phyloP scores from a whole-genome alignment of 2,329 filamentous ascomycete genomes.

The Acarospora socialis region DNA sequence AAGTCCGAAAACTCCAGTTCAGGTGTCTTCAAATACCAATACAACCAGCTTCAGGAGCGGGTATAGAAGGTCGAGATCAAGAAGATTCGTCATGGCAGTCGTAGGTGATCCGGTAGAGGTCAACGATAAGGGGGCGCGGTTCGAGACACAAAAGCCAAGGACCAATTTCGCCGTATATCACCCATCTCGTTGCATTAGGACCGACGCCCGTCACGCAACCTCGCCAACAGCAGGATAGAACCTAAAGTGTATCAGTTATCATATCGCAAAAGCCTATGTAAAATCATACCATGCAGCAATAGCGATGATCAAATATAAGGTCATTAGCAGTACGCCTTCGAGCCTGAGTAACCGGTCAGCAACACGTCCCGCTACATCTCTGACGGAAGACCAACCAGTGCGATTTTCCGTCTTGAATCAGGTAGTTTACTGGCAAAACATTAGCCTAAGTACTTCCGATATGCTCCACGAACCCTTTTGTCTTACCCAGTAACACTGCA shows the following conservation, averaged over 20 bases:
- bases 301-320: constrained; percentile 48
- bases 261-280: not conserved
- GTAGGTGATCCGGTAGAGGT: no score
- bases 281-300: constrained; percentile 39
- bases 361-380: not conserved
- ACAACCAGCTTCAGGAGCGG: no score
- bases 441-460: constrained; percentile 6
- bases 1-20: no score
- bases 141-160: no score
- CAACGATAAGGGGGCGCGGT: no score
- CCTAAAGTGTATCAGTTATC: not conserved
- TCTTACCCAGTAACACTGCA: constrained; percentile 32
- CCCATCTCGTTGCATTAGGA: no score
- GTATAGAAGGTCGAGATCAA: no score
- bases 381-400: constrained; percentile 23
- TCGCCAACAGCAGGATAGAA: constrained; percentile 4
- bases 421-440: constrained; percentile 45
- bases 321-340: constrained; percentile 46
- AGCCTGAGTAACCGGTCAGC: constrained; percentile 29
- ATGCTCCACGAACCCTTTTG: constrained; percentile 12
- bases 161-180: no score
- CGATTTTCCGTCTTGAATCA: constrained; percentile 46
- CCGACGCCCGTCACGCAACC: not conserved
- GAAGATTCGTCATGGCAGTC: no score
- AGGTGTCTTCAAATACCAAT: no score